Evolutionary conservation across 139 green algal species (phyloP).

Genomic region (Haematococcus sp.): DNA sequence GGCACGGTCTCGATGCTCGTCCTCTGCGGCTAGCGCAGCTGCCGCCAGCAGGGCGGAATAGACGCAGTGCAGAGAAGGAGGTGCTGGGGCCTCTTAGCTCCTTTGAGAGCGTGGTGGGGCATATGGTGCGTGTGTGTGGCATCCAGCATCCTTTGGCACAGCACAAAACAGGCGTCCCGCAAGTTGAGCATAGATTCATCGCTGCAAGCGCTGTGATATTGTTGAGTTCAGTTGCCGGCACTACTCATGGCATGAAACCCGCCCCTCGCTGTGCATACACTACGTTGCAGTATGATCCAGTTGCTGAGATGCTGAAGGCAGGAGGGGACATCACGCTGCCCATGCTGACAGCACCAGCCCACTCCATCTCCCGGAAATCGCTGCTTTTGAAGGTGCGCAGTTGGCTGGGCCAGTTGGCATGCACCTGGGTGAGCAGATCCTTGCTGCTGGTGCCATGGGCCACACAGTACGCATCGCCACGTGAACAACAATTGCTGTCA

Average conservation of each 20-base stretch:
- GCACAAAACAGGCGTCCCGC: too few relatives aligned
- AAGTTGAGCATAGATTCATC: too few relatives aligned
- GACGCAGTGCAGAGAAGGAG: neutral
- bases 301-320: neutral
- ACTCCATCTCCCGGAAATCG: conserved; percentile 4
- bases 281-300: conserved; percentile 12
- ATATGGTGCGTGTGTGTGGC: conserved; percentile 1
- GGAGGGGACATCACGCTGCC: neutral
- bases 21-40: neutral
- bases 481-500: too few relatives aligned
- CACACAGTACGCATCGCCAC: too few relatives aligned
- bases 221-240: too few relatives aligned
- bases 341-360: neutral
- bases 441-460: too few relatives aligned
- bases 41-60: neutral
- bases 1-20: too few relatives aligned
- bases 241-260: too few relatives aligned
- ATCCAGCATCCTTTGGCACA: too few relatives aligned
- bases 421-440: too few relatives aligned
- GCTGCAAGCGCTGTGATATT: too few relatives aligned
- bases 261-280: too few relatives aligned
- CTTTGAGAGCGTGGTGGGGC: neutral
- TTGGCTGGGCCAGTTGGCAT: neutral
- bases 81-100: neutral
- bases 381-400: conserved; percentile 16